Conservation (phyloP, 257 asterid genomes). For the Plectranthus barbatus region DNA sequence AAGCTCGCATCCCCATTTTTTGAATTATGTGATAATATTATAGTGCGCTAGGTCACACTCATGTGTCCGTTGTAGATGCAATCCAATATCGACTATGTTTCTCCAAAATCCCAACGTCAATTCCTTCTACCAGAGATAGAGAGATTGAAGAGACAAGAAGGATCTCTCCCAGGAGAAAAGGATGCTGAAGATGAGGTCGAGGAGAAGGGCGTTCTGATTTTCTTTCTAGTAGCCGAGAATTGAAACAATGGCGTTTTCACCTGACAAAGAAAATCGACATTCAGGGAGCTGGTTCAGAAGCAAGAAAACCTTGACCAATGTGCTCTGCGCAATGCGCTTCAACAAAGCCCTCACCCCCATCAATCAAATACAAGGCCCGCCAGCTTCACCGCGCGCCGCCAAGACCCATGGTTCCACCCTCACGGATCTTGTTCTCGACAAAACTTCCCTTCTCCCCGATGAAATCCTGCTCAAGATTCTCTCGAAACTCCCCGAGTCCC, state of each 20-base stretch:
- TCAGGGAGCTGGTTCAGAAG: constrained; percentile 42
- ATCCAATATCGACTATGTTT: no score
- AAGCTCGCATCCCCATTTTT: background rate
- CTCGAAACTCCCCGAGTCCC: constrained; percentile 47
- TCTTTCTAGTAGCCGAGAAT: background rate
- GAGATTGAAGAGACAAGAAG: background rate
- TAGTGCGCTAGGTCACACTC: background rate
- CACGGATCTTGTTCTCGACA: constrained; percentile 41
- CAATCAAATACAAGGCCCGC: background rate
- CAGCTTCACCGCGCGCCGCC: constrained; percentile 11
- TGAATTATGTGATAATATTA: background rate
- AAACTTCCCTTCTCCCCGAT: constrained; percentile 60
- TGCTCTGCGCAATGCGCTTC: constrained; percentile 50
- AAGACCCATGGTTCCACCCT: constrained; percentile 33
- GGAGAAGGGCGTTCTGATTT: background rate
- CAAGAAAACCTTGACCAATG: constrained; percentile 59
- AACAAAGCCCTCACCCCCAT: constrained; percentile 27
- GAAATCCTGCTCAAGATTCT: constrained; percentile 58
- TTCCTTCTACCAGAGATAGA: background rate
- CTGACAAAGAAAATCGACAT: constrained; percentile 34
- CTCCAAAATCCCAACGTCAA: background rate
- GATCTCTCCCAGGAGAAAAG: background rate
- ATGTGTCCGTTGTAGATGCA: background rate
- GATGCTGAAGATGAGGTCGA: background rate
- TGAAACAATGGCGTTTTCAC: constrained; percentile 36